These are phyloP conservation scores for Tylopilus sp. DNA, from an alignment of 768 basidiomycete genomes.

Conservation along the genomic window DNA sequence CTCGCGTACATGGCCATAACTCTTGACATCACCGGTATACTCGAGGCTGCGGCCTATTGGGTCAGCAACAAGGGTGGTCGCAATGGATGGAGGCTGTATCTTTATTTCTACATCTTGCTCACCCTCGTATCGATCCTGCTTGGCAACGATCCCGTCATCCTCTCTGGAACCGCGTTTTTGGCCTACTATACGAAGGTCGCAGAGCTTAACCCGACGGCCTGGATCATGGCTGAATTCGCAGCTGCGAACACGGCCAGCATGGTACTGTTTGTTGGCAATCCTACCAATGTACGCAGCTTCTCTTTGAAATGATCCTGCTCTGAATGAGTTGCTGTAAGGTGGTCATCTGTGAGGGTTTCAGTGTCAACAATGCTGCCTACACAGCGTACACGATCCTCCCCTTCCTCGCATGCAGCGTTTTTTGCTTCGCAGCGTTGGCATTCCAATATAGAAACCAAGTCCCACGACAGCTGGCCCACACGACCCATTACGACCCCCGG, in stretches of 20 bases:
- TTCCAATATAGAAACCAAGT: conserved; percentile 57
- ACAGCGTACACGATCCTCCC: conserved; percentile 85
- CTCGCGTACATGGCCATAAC: conserved; percentile 93
- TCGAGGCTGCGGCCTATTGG: conserved; percentile 84
- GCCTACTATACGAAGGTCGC: conserved; percentile 69
- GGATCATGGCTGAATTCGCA: conserved; percentile 75
- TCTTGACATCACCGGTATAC: conserved; percentile 82
- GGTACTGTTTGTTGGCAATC: no score
- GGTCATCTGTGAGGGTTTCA: conserved; percentile 85
- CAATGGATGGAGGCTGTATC: no score
- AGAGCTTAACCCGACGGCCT: conserved; percentile 49
- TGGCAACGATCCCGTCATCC: no score
- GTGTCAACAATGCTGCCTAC: conserved; percentile 71
- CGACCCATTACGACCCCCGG: conserved; percentile 45
- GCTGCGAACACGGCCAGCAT: conserved; percentile 78
- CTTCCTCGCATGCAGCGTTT: conserved; percentile 55
- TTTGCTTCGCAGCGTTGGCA: conserved; percentile 55
- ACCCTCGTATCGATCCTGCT: conserved; percentile 86
- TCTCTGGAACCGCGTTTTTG: no score
- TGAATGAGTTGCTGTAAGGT: conserved; percentile 31
- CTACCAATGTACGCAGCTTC: conserved; percentile 61
- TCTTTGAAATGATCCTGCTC: neutral
- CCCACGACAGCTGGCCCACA: conserved; percentile 41
- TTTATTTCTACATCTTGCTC: conserved; percentile 84
- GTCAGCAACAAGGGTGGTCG: no score